Conservation (phyloP, 129 eudicot genomes). For the Saposhnikovia divaricata region DNA sequence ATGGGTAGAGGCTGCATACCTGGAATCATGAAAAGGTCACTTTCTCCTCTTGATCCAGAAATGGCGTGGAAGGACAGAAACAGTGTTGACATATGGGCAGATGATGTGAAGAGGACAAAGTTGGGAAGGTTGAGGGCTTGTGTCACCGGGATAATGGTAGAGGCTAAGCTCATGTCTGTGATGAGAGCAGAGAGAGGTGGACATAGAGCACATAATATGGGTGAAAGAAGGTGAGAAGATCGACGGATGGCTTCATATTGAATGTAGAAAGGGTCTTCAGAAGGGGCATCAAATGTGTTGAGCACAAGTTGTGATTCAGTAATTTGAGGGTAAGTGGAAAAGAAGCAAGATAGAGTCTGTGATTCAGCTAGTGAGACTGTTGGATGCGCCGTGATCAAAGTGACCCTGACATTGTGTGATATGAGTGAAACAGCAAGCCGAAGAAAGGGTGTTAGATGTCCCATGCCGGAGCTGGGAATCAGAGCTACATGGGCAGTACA, state of each 20-base stretch:
- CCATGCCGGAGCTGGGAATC: conserved; percentile 35
- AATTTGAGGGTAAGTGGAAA: conserved; percentile 15
- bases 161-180: conserved; percentile 32
- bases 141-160: conserved; percentile 22
- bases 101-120: conserved; percentile 24
- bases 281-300: conserved; percentile 7
- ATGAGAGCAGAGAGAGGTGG: conserved; percentile 21
- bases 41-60: conserved; percentile 5
- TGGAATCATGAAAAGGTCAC: background rate
- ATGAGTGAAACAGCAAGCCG: conserved; percentile 23
- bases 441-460: conserved; percentile 31
- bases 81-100: conserved; percentile 23
- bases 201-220: conserved; percentile 11
- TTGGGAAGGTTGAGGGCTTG: conserved; percentile 21
- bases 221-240: conserved; percentile 19
- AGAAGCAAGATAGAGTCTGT: conserved; percentile 13
- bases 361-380: conserved; percentile 27
- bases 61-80: conserved; percentile 15
- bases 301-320: background rate
- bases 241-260: conserved; percentile 28
- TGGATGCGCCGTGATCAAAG: conserved; percentile 20
- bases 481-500: conserved; percentile 20
- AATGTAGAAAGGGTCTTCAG: conserved; percentile 23
- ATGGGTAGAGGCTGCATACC: conserved; percentile 21
- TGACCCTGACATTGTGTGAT: conserved; percentile 16